phyloP scores from a whole-genome alignment of 371 early-diverging fungal species.

The Apophysomyces trapeziformis region DNA sequence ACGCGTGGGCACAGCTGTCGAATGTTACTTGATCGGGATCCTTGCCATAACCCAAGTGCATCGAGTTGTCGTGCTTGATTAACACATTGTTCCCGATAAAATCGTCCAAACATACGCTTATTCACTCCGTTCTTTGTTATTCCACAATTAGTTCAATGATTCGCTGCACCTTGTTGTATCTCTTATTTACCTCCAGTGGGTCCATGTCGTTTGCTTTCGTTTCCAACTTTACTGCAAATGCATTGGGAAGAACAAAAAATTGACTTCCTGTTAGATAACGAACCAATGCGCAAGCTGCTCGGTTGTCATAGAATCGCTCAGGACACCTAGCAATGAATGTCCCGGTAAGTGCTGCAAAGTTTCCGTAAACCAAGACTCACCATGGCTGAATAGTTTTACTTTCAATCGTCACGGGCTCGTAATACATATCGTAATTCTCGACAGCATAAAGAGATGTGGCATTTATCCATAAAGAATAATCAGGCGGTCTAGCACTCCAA shows the following conservation, averaged over 20 bases:
- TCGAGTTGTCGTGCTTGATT: slow-evolving; percentile 50
- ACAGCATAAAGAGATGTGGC: slow-evolving; percentile 39
- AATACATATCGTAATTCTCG: slow-evolving; percentile 49
- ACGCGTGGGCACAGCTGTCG: slow-evolving; percentile 45
- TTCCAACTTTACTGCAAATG: slow-evolving; percentile 40
- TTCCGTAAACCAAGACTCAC: slow-evolving; percentile 17
- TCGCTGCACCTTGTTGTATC: too few relatives aligned
- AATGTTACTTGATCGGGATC: slow-evolving; percentile 37
- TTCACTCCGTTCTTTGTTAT: slow-evolving; percentile 40
- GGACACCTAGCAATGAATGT: slow-evolving; percentile 36
- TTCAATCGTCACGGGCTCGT: slow-evolving; percentile 51
- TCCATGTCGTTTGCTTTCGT: slow-evolving; percentile 27
- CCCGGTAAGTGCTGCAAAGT: too few relatives aligned
- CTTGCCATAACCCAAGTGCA: slow-evolving; percentile 46
- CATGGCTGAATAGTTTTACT: slow-evolving; percentile 48
- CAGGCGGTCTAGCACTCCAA: slow-evolving; percentile 42
- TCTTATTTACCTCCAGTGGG: slow-evolving; percentile 47
- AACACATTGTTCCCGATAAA: slow-evolving; percentile 53
- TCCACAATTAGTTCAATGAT: too few relatives aligned
- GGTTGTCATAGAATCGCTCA: slow-evolving; percentile 51
- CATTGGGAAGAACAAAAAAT: slow-evolving; percentile 49
- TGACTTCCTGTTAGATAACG: slow-evolving; percentile 50
- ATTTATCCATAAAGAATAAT: slow-evolving; percentile 40
- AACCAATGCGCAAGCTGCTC: slow-evolving; percentile 49
- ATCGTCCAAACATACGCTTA: slow-evolving; percentile 50